Conservation (phyloP, 345 rosid genomes). For the Moricandia moricandioides region DNA sequence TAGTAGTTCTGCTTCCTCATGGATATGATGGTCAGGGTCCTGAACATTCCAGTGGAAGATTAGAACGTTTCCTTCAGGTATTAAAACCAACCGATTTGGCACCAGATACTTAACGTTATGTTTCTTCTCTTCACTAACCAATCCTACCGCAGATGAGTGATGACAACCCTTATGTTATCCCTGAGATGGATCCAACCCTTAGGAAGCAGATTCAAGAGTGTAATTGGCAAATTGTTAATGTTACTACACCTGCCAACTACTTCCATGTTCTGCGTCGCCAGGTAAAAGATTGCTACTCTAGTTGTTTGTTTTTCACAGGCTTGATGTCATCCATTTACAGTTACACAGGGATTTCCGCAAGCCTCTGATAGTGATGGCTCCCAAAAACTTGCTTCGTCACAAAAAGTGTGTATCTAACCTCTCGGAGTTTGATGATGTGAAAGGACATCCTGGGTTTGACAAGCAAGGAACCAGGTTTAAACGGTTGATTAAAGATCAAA, state of each 20-base stretch:
- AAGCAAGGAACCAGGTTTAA: conserved; percentile 95
- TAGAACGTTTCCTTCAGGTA: conserved; percentile 81
- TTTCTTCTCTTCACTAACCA: neutral
- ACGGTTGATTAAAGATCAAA: conserved; percentile 84
- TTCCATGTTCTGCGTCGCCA: conserved; percentile 79
- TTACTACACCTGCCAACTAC: conserved; percentile 85
- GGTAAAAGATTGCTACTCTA: conserved; percentile 35
- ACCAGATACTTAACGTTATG: neutral
- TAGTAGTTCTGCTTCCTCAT: conserved; percentile 74
- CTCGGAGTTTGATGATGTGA: conserved; percentile 83
- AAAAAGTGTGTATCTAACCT: conserved; percentile 83
- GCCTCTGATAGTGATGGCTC: conserved; percentile 86
- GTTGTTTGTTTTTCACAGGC: neutral
- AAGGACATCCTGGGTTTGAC: conserved; percentile 92
- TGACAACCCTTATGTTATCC: conserved; percentile 71
- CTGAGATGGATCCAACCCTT: conserved; percentile 74
- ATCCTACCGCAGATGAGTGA: conserved; percentile 62
- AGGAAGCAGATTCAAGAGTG: conserved; percentile 80
- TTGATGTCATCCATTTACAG: conserved; percentile 39
- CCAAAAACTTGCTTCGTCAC: conserved; percentile 86
- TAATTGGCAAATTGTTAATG: conserved; percentile 84
- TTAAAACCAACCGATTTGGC: neutral
- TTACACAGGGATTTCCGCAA: conserved; percentile 89
- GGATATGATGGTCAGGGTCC: conserved; percentile 90
- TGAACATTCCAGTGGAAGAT: conserved; percentile 78